Evolutionary conservation across 352 stramenopile genomes (phyloP).

Genomic region (Pythium aquatile): DNA sequence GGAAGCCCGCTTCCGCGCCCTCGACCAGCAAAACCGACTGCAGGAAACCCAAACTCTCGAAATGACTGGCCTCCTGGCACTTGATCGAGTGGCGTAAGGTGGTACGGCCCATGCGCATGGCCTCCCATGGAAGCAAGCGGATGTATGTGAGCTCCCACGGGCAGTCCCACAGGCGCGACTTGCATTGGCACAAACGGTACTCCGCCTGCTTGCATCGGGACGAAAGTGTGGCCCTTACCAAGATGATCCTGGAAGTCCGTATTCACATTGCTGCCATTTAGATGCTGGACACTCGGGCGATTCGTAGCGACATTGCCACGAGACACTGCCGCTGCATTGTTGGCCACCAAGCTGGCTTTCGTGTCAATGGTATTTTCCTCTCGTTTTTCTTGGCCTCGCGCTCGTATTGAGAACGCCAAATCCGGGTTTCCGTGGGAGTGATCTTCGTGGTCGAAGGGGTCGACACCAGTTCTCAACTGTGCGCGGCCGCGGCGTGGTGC

Average conservation of each 20-base stretch:
- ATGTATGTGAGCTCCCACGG: neutral
- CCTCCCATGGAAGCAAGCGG: neutral
- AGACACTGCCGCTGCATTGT: slow-evolving; percentile 10
- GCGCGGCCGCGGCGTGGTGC: neutral
- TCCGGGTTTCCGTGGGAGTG: slow-evolving; percentile 18
- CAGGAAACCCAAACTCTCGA: slow-evolving; percentile 1
- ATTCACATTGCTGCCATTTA: slow-evolving; percentile 16
- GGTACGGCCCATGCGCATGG: slow-evolving; percentile 9
- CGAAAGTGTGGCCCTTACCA: slow-evolving; percentile 1
- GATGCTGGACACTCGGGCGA: slow-evolving; percentile 14
- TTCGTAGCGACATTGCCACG: slow-evolving; percentile 21
- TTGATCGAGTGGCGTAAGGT: slow-evolving; percentile 19
- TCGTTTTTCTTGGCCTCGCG: neutral
- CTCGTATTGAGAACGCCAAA: slow-evolving; percentile 24
- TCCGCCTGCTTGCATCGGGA: slow-evolving; percentile 13
- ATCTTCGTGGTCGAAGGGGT: neutral
- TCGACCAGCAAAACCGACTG: neutral
- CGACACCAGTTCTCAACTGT: neutral
- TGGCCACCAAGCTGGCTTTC: neutral
- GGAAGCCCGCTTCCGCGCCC: slow-evolving; percentile 14
- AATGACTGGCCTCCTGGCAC: neutral
- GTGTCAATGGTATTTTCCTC: neutral
- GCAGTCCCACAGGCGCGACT: slow-evolving; percentile 1
- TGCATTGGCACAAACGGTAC: slow-evolving; percentile 14
- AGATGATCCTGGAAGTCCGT: slow-evolving; percentile 18